phyloP scores from a whole-genome alignment of 1,284 basidiomycete genomes.

The Ustilago hordei region DNA sequence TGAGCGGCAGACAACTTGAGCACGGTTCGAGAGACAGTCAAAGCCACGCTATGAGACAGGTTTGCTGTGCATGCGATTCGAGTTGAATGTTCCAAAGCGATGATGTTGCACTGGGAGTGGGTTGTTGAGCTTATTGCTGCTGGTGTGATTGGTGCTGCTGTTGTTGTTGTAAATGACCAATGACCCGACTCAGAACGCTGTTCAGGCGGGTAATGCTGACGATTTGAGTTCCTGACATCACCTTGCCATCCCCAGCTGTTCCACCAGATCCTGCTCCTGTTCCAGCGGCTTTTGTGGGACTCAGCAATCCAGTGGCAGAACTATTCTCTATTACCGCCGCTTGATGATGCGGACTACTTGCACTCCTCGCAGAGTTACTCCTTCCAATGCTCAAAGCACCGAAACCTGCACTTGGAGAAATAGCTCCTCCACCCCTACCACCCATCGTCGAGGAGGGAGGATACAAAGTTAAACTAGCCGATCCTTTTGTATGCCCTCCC shows the following conservation, averaged over 20 bases:
- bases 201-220: slow-evolving; percentile 44
- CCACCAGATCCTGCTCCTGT: not conserved
- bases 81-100: no score
- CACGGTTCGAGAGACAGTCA: no score
- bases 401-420: not conserved
- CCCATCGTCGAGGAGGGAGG: slow-evolving; percentile 8
- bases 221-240: slow-evolving; percentile 27
- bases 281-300: not conserved
- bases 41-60: no score
- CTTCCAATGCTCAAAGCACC: slow-evolving; percentile 8
- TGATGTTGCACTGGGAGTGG: no score
- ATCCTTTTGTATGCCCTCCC: slow-evolving; percentile 27
- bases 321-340: not conserved
- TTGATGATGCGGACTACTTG: not conserved
- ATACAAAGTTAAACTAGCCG: slow-evolving; percentile 22
- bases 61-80: no score
- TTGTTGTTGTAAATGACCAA: slow-evolving; percentile 18
- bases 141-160: slow-evolving; percentile 5
- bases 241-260: not conserved
- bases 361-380: slow-evolving; percentile 27
- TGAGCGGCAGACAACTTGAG: no score
- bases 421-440: not conserved
- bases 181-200: slow-evolving; percentile 32
- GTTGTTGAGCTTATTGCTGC: not conserved
- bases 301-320: not conserved